Conservation (phyloP, 768 basidiomycete species). For the Cytidiella melzeri region DNA sequence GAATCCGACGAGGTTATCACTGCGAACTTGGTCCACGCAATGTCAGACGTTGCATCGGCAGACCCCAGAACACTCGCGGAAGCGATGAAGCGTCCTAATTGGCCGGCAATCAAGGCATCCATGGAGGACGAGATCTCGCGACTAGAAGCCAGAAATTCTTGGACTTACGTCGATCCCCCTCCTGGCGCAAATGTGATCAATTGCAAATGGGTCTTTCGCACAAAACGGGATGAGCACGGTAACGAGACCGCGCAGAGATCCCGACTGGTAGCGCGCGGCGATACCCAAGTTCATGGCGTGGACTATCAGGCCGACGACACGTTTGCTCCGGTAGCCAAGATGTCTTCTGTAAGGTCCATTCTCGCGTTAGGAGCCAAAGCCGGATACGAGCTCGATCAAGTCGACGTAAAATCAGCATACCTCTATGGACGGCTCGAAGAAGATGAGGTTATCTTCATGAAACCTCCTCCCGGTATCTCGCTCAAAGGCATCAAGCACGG, state of each 20-base stretch:
- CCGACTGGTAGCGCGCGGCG: constrained; percentile 22
- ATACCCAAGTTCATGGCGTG: constrained; percentile 22
- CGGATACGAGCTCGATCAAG: constrained; percentile 24
- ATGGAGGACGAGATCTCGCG: constrained; percentile 3
- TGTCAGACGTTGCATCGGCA: not conserved
- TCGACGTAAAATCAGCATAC: constrained; percentile 28
- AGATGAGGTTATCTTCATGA: constrained; percentile 11
- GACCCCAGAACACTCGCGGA: too few species aligned
- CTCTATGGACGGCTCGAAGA: constrained; percentile 17
- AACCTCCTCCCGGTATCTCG: constrained; percentile 4
- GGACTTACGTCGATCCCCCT: constrained; percentile 1
- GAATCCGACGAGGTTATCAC: not conserved
- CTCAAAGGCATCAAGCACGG: constrained; percentile 1
- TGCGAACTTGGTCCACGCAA: not conserved
- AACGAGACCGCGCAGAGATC: not conserved
- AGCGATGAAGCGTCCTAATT: not conserved
- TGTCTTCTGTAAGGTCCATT: constrained; percentile 22
- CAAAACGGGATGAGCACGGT: not conserved
- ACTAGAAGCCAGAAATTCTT: not conserved
- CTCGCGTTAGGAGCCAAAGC: constrained; percentile 20
- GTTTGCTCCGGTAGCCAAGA: constrained; percentile 24
- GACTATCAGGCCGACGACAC: constrained; percentile 19
- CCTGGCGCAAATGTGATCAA: not conserved
- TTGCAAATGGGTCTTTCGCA: not conserved
- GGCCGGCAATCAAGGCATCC: not conserved